Conservation (phyloP, 2,329 filamentous ascomycete genomes). For the Alternaria panax region DNA sequence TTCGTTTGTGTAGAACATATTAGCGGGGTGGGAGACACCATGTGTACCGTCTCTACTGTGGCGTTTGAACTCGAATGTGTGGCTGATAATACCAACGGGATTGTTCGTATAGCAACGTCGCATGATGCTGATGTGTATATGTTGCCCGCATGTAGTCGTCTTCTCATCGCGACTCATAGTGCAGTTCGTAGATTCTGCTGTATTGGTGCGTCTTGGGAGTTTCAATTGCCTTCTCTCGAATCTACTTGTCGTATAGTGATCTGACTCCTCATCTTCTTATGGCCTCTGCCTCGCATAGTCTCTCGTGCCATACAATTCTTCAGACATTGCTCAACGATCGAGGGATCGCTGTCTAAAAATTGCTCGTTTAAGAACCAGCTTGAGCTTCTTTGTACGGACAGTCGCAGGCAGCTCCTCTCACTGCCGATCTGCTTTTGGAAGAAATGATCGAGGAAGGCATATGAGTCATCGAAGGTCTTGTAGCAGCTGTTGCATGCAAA, state of each 20-base stretch:
- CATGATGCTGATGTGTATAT: background rate
- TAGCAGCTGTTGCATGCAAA: constrained; percentile 48
- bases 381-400: constrained; percentile 18
- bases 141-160: background rate
- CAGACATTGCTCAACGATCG: constrained; percentile 40
- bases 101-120: background rate
- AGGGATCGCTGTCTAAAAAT: constrained; percentile 32
- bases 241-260: constrained; percentile 25
- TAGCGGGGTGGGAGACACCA: background rate
- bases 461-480: constrained; percentile 46
- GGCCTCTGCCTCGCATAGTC: constrained; percentile 27
- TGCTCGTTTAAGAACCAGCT: constrained; percentile 26
- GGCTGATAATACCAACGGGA: background rate
- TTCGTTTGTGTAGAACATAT: background rate
- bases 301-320: constrained; percentile 44
- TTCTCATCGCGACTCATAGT: background rate
- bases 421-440: constrained; percentile 47
- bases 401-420: constrained; percentile 38
- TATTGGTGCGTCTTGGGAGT: background rate
- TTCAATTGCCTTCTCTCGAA: background rate
- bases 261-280: constrained; percentile 27
- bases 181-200: background rate
- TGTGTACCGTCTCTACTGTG: background rate
- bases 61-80: background rate
- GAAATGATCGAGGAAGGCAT: constrained; percentile 46